A percentile compares a stretch with the other conserved stretches of the same genome.
These are phyloP conservation scores for Rosa chinensis DNA, from an alignment of 306 rosid genomes.

Conservation along the genomic window DNA sequence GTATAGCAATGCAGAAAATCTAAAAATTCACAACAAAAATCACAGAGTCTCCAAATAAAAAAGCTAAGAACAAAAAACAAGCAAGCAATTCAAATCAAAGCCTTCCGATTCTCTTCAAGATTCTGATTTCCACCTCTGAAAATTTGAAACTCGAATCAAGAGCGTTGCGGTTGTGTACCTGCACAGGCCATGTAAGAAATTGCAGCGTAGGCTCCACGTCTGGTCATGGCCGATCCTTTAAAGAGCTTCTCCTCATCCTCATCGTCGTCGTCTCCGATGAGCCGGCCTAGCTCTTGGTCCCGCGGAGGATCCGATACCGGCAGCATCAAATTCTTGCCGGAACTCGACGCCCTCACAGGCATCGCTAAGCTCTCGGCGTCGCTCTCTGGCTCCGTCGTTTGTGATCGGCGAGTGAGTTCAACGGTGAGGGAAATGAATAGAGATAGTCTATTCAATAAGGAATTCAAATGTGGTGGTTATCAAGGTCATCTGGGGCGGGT, in stretches of 20 bases:
- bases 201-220: constrained; percentile 86
- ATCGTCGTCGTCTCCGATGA: constrained; percentile 27
- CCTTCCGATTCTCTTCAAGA: neutral
- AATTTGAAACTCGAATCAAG: neutral
- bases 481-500: constrained; percentile 20
- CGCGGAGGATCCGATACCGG: constrained; percentile 72
- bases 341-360: constrained; percentile 46
- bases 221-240: constrained; percentile 86
- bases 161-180: constrained; percentile 23
- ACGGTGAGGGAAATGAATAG: constrained; percentile 1
- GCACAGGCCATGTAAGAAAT: constrained; percentile 90
- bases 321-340: constrained; percentile 47
- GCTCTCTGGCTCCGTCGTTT: neutral
- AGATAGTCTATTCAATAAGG: neutral
- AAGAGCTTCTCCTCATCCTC: constrained; percentile 56
- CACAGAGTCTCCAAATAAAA: neutral
- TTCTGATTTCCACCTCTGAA: too few relatives aligned
- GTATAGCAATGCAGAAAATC: neutral
- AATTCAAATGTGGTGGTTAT: neutral
- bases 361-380: constrained; percentile 24
- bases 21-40: neutral
- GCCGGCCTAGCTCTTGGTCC: constrained; percentile 48
- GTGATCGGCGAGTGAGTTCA: constrained; percentile 36
- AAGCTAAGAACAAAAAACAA: neutral
- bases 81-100: neutral